Evolutionary conservation across 2,329 filamentous ascomycete species (phyloP).

Genomic region (Cytospora chrysosperma): DNA sequence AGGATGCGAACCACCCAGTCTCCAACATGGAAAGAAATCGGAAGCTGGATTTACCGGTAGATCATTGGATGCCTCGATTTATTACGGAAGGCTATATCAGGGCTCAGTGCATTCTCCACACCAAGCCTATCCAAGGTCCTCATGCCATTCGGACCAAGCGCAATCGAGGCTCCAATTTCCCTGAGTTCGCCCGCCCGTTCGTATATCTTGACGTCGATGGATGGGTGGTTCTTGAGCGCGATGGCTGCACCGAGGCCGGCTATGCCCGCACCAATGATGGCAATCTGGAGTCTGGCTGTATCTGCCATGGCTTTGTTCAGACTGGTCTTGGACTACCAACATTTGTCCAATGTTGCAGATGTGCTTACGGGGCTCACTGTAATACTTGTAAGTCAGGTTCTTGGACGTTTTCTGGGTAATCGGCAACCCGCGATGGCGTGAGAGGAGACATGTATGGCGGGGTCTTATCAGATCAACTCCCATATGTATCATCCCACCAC

Average conservation of each 20-base stretch:
- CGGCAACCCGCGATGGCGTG: constrained; percentile 15
- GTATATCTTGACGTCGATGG: constrained; percentile 48
- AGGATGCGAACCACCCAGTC: neutral
- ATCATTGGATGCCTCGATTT: constrained; percentile 45
- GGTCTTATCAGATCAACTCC: constrained; percentile 3
- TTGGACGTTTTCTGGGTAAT: neutral
- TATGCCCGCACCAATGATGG: constrained; percentile 10
- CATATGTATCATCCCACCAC: neutral
- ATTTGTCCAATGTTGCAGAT: neutral
- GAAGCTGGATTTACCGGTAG: constrained; percentile 39
- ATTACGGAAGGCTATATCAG: constrained; percentile 41
- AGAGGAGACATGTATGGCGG: constrained; percentile 9
- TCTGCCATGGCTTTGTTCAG: neutral
- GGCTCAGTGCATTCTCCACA: constrained; percentile 44
- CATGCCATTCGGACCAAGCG: constrained; percentile 53
- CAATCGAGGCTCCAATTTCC: constrained; percentile 49
- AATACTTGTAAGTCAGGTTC: neutral
- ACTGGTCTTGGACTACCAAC: neutral
- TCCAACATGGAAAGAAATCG: neutral
- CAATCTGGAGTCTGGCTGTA: constrained; percentile 28
- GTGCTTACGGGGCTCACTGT: neutral
- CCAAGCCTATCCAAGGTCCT: constrained; percentile 51
- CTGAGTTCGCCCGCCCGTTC: constrained; percentile 47
- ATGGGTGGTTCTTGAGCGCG: constrained; percentile 33
- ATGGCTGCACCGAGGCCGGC: constrained; percentile 8